Evolutionary conservation across 352 stramenopile genomes (phyloP), one percentile per base, ranked within the genome.

Genomic region (Globisporangium radiosum): DNA sequence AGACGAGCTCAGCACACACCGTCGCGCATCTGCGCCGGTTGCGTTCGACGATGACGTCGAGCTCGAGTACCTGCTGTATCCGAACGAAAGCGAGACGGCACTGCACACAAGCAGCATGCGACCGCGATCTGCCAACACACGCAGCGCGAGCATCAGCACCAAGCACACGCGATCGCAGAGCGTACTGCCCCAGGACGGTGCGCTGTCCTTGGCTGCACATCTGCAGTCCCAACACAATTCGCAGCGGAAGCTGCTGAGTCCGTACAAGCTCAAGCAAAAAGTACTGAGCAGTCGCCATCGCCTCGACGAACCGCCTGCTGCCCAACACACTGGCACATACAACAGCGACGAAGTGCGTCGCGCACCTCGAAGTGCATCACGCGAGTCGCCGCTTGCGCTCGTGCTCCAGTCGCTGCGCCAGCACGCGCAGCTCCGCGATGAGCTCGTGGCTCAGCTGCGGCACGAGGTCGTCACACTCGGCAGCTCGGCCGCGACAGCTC

Each of bases 181-280:
- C 10, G 10, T 15, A 4, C 37, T 36, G 6, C 33, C 47, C 36
- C 42, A 43, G 5, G 51, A 25, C 33, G 39, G 3, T n/a, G 11
- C 43, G 7, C 43, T 17, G 11, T 17, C 43, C 2, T 33, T 2
- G 25, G 3, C 11, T 17, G 7, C 45, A 25, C 6, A 19, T 9
- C 15, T 17, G 15, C n/a, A 6, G 4, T 5, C 17, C 4, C 37
- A 43, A 13, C 45, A 57, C 44, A 59, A 53, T 43, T 9, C 60
- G 19, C 56, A 59, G 4, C 71, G 57, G 43, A 71, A 71, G 38
- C 69, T 78, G 8, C 70, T 68, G 7, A 88, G 71, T 65, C 77
- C 76, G 25, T 85, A 78, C 67, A 85, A 87, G 57, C 63, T 88
- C 38, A 87, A 88, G 56, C 73, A 88, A 47, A 70, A 73, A 11